phyloP scores from a whole-genome alignment of 106 monocot species.

The Apostasia shenzhenica region DNA sequence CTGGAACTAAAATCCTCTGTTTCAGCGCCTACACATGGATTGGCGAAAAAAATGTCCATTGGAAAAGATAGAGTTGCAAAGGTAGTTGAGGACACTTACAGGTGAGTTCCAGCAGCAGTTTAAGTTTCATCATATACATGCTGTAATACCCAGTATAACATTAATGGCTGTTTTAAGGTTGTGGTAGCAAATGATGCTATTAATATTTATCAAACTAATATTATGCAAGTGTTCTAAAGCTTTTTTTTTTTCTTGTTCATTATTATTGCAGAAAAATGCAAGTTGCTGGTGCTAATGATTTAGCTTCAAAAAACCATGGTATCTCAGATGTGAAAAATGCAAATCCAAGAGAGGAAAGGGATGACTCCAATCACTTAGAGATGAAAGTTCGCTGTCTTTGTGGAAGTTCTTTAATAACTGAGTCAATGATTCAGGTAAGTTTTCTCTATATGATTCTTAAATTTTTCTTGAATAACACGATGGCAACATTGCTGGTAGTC shows the following conservation, averaged over 20 bases:
- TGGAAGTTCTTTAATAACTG: constrained; percentile 44
- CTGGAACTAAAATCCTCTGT: too few species aligned
- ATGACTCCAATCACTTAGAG: constrained; percentile 30
- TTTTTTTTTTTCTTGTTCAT: constrained; percentile 4
- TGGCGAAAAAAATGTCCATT: constrained; percentile 52
- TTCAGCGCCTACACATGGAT: constrained; percentile 26
- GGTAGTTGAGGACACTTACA: constrained; percentile 82
- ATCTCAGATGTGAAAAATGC: constrained; percentile 39
- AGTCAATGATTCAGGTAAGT: constrained; percentile 78
- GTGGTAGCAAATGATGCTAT: too few species aligned
- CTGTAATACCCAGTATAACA: too few species aligned
- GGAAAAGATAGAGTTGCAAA: constrained; percentile 63
- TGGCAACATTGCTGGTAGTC: too few species aligned
- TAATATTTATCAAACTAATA: background rate
- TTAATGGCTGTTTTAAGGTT: too few species aligned
- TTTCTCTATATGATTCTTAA: too few species aligned
- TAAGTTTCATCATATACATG: background rate
- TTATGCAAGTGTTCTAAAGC: constrained; percentile 1
- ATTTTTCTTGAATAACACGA: too few species aligned
- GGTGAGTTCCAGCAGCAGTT: constrained; percentile 26
- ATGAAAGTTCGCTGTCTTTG: constrained; percentile 74
- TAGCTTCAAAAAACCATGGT: constrained; percentile 60
- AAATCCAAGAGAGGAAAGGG: constrained; percentile 55
- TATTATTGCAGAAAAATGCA: constrained; percentile 75
- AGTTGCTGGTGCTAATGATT: constrained; percentile 54